These are phyloP conservation scores for Nicotiana benthamiana DNA, from an alignment of 257 asterid genomes.

Conservation along the genomic window DNA sequence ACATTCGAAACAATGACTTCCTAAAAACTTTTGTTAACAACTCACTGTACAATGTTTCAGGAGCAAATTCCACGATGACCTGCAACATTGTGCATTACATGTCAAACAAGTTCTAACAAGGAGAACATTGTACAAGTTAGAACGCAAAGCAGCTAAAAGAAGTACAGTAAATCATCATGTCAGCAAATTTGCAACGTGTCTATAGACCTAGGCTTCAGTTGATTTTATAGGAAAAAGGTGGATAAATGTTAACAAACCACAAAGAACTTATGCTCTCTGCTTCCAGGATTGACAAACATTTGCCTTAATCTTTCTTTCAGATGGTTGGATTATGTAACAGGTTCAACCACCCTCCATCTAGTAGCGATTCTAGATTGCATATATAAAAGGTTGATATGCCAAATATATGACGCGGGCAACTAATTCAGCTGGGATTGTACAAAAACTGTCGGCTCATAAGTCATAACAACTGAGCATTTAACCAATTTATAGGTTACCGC, in stretches of 20 bases:
- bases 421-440: background rate
- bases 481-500: background rate
- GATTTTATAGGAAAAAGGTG: background rate
- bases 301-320: background rate
- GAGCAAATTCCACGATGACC: slow-evolving; percentile 90
- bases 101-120: background rate
- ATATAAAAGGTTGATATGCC: background rate
- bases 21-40: slow-evolving; percentile 55
- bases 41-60: slow-evolving; percentile 53
- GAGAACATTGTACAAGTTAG: background rate
- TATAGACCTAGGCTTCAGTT: background rate
- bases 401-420: background rate
- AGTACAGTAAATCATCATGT: background rate
- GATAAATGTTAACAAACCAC: background rate
- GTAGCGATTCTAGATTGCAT: background rate
- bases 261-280: background rate
- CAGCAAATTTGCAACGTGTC: background rate
- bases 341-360: background rate
- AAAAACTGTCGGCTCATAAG: background rate
- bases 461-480: background rate
- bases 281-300: background rate
- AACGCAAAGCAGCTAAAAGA: background rate
- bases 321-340: background rate
- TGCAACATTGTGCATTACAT: slow-evolving; percentile 27
- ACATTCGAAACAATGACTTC: slow-evolving; percentile 53